Evolutionary conservation across 2,329 filamentous ascomycete species (phyloP), one percentile per base, ranked within the genome.

Genomic region (Colletotrichum lindemuthianum): DNA sequence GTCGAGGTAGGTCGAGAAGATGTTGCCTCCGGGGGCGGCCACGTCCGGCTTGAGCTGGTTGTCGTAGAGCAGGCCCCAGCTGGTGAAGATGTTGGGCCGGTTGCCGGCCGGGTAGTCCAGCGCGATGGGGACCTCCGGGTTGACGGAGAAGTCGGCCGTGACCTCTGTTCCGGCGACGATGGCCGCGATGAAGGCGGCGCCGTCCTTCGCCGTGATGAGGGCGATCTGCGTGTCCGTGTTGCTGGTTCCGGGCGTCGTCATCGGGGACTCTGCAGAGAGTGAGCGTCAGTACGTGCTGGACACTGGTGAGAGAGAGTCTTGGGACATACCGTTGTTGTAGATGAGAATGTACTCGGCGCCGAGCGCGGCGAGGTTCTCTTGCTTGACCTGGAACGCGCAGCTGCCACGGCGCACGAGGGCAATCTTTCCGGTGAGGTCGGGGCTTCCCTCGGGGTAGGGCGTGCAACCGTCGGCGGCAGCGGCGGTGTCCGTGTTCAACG

Each of bases 31-130:
- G 1, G 80, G 79, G 0, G 79, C 76, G 10, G 76, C 78, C 51
- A 83, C 69, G 54, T 83, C 77, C 6, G 80, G 79, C 70, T 80
- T 81, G 59, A 81, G 70, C 51, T 75, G 72, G 9, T 81, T 72
- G 48, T 83, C 80, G 66, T 77, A 79, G 8, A 73, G 76, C 8
- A 76, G 77, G 9, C 80, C 80, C 80, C 80, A 83, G 33, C 75
- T 75, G 13, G 77, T 81, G 68, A 75, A 82, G 4, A 65, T 71
- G 60, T 74, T 77, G 12, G 81, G 70, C 8, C 73, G 74, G 12
- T 76, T 78, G 10, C 75, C 79, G 8, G 67, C 64, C 1, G 71
- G 50, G 40, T 71, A 68, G 33, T 68, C 59, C 34, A 73, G 52
- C 24, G 65, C 67, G 12, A 72, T 66, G 0, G 70, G 68, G 8